These are phyloP conservation scores for Amoebophrya sp. DNA, from an alignment of 169 alveolate species.

Conservation along the genomic window DNA sequence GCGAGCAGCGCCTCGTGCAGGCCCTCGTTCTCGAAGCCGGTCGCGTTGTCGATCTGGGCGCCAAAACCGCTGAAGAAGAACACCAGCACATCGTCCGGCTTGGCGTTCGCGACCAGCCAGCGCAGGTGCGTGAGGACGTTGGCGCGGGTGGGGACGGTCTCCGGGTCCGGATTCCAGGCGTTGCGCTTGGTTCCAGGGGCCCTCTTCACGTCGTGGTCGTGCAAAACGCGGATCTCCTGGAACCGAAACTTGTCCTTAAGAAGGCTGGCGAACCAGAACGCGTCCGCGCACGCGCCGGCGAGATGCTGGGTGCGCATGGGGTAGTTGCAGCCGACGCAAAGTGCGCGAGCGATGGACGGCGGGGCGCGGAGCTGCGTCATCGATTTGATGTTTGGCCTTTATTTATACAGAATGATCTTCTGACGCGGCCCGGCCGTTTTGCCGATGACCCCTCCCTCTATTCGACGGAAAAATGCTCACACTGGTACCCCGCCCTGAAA, in stretches of 20 bases:
- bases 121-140: constrained; percentile 54
- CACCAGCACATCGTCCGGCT: constrained; percentile 50
- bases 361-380: no score
- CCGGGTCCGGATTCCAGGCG: neutral
- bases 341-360: no score
- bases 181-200: neutral
- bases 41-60: constrained; percentile 60
- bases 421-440: no score
- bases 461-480: no score
- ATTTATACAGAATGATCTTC: no score
- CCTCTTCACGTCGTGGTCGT: neutral
- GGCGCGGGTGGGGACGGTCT: constrained; percentile 44
- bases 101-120: constrained; percentile 53
- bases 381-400: no score
- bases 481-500: no score
- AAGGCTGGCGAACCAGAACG: neutral
- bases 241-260: neutral
- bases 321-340: neutral
- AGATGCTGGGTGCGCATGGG: neutral
- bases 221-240: neutral
- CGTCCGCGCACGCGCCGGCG: neutral
- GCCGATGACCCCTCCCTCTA: no score
- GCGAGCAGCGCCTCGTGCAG: constrained; percentile 66
- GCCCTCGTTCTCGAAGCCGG: constrained; percentile 73
- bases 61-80: constrained; percentile 66